Evolutionary conservation across 371 early-diverging fungal genomes (phyloP).

Genomic region (Apophysomyces variabilis): DNA sequence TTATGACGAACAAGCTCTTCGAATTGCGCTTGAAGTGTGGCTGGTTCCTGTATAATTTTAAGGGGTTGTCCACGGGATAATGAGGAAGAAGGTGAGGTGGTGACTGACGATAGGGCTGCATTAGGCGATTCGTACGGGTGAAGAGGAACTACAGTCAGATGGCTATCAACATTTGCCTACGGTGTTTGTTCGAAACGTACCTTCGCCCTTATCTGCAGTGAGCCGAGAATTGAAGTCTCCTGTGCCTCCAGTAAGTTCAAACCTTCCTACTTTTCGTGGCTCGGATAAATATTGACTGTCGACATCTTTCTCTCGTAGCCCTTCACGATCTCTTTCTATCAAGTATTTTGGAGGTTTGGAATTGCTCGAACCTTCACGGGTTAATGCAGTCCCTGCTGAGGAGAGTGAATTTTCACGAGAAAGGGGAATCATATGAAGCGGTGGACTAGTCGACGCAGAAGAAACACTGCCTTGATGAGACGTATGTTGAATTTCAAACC

Average conservation of each 20-base stretch:
- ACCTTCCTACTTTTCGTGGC: slow-evolving; percentile 30
- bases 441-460: not conserved
- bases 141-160: not conserved
- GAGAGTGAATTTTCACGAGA: slow-evolving; percentile 48
- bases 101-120: slow-evolving; percentile 5
- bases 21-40: slow-evolving; percentile 29
- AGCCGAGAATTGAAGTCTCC: not conserved
- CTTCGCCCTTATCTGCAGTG: not conserved
- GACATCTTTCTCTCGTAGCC: not conserved
- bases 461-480: slow-evolving; percentile 8
- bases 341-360: slow-evolving; percentile 19
- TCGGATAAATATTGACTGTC: slow-evolving; percentile 7
- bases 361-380: slow-evolving; percentile 26
- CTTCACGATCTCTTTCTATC: not conserved
- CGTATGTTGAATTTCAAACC: slow-evolving; percentile 25
- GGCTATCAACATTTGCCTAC: not conserved
- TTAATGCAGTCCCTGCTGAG: slow-evolving; percentile 25
- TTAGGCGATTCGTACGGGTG: slow-evolving; percentile 20
- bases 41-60: not conserved
- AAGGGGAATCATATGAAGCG: slow-evolving; percentile 15
- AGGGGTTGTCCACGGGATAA: slow-evolving; percentile 38
- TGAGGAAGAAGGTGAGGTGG: slow-evolving; percentile 28
- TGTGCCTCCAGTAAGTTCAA: slow-evolving; percentile 27
- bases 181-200: not conserved
- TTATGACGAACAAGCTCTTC: slow-evolving; percentile 43